Base-by-base conservation (phyloP, 108 stramenopile genomes). In the Chaetoceros tenuissimus region DNA sequence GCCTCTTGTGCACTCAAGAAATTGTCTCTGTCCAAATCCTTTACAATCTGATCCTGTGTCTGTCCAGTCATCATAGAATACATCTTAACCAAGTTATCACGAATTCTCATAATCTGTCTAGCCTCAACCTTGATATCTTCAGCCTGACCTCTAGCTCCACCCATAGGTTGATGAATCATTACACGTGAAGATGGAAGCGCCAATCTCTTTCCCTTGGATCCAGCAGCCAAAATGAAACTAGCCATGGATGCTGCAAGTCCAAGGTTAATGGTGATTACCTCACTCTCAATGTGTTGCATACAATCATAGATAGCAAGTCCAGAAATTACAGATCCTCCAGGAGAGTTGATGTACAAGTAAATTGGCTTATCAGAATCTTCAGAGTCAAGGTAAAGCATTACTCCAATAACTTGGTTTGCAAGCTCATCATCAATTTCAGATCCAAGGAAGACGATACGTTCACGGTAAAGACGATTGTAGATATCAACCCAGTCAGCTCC, bases 111-210 rank as follows among this genome's bases (percentile, higher is more conserved):
- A 70, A 98, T 95, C 74, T 98, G 96, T 7, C 91, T 80, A 8
- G 97, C 97, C 75, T 98, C 96, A 20, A 94, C 91, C 71, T 96
- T 95, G 72, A 98, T 97, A 75, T 98, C 97, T 70, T 96, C 91
- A 2, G 97, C 96, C 63, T 98, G 97, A 40, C 96, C 97, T 73
- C 87, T 94, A 2, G 97, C 97, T n/a, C 96, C 96, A 28, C 97
- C 97, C 95, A 94, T 94, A 57, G 97, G 97, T 72, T 98, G 97
- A 82, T 98, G 97, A 74, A 98, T 96, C 97, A 98, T 98, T 60
- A 91, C 90, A 8, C 97, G 81, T 5, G 92, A 92, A 53, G 89
- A 89, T 19, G 97, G 97, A n/a, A 98, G 73, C 16, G 97, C 95
- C 64, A 94, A 66, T 25, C 92, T 84, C 60, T 89, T 90, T 27